phyloP scores from a whole-genome alignment of 345 rosid genomes.

The Populus nigra region DNA sequence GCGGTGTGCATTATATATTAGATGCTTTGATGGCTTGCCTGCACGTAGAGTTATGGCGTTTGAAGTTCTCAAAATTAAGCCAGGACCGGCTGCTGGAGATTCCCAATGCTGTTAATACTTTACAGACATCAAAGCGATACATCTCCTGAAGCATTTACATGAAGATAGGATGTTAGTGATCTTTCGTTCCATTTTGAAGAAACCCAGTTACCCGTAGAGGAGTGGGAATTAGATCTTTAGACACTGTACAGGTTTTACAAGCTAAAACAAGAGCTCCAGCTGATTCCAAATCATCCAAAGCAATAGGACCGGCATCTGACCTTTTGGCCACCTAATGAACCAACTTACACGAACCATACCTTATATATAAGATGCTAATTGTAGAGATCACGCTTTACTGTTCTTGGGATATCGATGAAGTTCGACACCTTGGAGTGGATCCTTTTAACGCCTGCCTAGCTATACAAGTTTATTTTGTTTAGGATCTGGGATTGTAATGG shows the following conservation, averaged over 20 bases:
- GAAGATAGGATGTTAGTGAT: conserved; percentile 14
- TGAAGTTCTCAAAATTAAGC: neutral
- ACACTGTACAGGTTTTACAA: conserved; percentile 39
- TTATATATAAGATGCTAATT: conserved; percentile 6
- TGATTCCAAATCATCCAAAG: neutral
- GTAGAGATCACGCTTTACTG: neutral
- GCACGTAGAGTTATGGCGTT: neutral
- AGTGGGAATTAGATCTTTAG: conserved; percentile 30
- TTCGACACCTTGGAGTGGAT: neutral
- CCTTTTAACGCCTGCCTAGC: neutral
- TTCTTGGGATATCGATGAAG: neutral
- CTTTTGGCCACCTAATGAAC: conserved; percentile 6
- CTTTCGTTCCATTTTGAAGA: neutral
- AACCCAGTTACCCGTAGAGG: neutral
- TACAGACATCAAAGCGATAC: conserved; percentile 48
- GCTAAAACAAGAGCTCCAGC: conserved; percentile 16
- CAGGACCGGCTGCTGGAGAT: conserved; percentile 42
- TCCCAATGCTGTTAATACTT: conserved; percentile 43
- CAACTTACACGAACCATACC: conserved; percentile 8
- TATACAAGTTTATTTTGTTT: neutral
- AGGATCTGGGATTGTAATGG: neutral
- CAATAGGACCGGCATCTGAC: conserved; percentile 23
- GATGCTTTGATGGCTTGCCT: too few relatives aligned
- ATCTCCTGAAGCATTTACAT: conserved; percentile 8
- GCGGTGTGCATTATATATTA: too few relatives aligned